These are phyloP conservation scores for Trapa incisa DNA, from an alignment of 345 rosid genomes.

Conservation along the genomic window DNA sequence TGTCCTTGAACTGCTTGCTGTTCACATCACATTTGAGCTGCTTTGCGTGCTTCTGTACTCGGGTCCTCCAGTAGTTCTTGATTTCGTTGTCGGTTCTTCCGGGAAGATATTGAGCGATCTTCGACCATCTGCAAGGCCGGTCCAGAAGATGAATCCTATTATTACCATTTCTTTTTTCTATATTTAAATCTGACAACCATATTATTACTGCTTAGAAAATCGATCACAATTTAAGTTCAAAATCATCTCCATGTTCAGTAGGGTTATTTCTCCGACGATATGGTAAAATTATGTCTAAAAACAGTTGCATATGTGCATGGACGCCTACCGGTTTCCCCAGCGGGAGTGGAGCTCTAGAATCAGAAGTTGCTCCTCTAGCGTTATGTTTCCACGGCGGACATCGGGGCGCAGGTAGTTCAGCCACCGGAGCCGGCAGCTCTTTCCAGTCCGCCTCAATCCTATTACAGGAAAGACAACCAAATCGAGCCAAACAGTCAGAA, in stretches of 20 bases:
- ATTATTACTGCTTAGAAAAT: too few species aligned
- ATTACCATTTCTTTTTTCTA: too few species aligned
- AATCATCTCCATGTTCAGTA: background rate
- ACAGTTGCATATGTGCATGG: background rate
- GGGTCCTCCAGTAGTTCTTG: constrained; percentile 93
- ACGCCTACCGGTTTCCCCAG: constrained; percentile 76
- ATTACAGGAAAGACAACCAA: constrained; percentile 6
- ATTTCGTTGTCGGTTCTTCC: constrained; percentile 97
- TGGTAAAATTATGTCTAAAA: background rate
- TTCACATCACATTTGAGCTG: constrained; percentile 84
- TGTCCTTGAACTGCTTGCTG: constrained; percentile 79
- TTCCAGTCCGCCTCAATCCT: constrained; percentile 90
- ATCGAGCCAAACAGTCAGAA: background rate
- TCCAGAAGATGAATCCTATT: background rate
- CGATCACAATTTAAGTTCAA: too few species aligned
- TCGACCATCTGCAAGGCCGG: constrained; percentile 53
- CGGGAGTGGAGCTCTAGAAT: constrained; percentile 90
- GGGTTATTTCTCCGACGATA: background rate
- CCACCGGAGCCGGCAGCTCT: constrained; percentile 94
- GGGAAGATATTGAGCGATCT: constrained; percentile 81
- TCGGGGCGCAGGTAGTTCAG: constrained; percentile 86
- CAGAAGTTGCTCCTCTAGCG: constrained; percentile 79
- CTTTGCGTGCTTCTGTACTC: constrained; percentile 87
- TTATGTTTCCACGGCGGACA: constrained; percentile 88
- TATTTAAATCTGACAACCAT: too few species aligned